Percentiles rank a stretch among this genome's conserved stretches.
phyloP scores from a whole-genome alignment of 2,329 filamentous ascomycete genomes.

The Thelonectria blattea region DNA sequence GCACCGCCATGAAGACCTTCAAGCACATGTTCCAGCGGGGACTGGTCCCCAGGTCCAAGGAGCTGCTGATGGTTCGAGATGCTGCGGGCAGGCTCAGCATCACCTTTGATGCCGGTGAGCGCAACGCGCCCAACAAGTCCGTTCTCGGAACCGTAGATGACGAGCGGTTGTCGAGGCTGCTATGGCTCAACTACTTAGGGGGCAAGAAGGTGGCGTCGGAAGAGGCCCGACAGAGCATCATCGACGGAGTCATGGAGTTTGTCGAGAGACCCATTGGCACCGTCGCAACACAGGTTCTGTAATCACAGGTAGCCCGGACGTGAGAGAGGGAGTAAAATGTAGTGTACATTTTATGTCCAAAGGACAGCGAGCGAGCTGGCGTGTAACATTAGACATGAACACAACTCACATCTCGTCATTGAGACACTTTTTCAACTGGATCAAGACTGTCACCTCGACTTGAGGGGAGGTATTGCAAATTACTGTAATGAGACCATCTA shows the following conservation, averaged over 20 bases:
- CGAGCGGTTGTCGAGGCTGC: slow-evolving; percentile 77
- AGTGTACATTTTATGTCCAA: slow-evolving; percentile 21
- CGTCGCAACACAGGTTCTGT: slow-evolving; percentile 77
- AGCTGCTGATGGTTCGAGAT: slow-evolving; percentile 76
- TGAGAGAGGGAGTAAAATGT: slow-evolving; percentile 26
- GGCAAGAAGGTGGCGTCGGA: slow-evolving; percentile 89
- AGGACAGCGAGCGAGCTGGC: slow-evolving; percentile 5
- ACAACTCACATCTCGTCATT: slow-evolving; percentile 20
- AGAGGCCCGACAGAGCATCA: slow-evolving; percentile 77
- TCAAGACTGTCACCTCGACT: neutral
- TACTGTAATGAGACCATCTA: slow-evolving; percentile 10
- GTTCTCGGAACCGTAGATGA: slow-evolving; percentile 75
- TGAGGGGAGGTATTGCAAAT: slow-evolving; percentile 7
- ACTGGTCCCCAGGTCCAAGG: slow-evolving; percentile 79
- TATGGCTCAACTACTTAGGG: slow-evolving; percentile 91
- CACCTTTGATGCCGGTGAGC: slow-evolving; percentile 68
- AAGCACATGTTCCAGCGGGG: slow-evolving; percentile 82
- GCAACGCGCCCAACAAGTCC: slow-evolving; percentile 53
- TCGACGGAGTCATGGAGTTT: slow-evolving; percentile 86
- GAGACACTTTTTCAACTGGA: slow-evolving; percentile 26
- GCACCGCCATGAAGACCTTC: slow-evolving; percentile 75
- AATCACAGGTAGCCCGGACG: slow-evolving; percentile 1
- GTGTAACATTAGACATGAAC: slow-evolving; percentile 36
- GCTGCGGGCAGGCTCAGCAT: slow-evolving; percentile 69
- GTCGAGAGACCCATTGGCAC: slow-evolving; percentile 88